Evolutionary conservation across 805 yeast species (phyloP).

Genomic region (Yamadazyma philogaea): DNA sequence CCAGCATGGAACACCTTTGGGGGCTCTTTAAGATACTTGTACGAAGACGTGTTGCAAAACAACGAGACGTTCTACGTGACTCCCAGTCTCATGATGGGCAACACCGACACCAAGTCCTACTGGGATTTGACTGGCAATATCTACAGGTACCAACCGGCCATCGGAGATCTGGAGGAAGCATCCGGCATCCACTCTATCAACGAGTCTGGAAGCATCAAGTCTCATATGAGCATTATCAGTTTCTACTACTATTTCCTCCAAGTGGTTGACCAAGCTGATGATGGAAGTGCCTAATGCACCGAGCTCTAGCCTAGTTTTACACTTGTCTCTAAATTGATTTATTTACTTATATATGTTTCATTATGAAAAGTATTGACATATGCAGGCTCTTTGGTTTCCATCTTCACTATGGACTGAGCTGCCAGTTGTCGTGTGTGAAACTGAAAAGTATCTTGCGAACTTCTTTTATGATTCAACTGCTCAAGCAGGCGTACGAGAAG

Average conservation of each 20-base stretch:
- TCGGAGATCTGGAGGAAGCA: conserved; percentile 15
- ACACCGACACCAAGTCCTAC: conserved; percentile 41
- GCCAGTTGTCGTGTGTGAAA: not conserved
- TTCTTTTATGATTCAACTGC: conserved; percentile 11
- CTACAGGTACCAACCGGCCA: conserved; percentile 31
- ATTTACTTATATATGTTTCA: no score
- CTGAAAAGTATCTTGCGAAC: not conserved
- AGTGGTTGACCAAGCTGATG: conserved; percentile 19
- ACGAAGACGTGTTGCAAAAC: conserved; percentile 29
- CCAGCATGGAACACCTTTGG: conserved; percentile 34
- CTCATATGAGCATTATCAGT: conserved; percentile 33
- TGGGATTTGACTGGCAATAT: conserved; percentile 40
- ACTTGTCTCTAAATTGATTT: no score
- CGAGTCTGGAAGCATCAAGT: conserved; percentile 29
- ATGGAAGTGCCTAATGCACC: not conserved
- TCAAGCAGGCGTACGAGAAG: conserved; percentile 6
- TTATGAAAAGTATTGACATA: no score
- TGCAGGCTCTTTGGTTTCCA: no score
- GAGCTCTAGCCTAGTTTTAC: no score
- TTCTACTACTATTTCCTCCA: conserved; percentile 40
- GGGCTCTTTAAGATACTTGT: conserved; percentile 36
- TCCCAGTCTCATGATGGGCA: conserved; percentile 35
- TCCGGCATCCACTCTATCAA: conserved; percentile 35
- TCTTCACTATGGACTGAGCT: no score
- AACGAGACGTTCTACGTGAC: conserved; percentile 29